phyloP scores from a whole-genome alignment of 2,329 filamentous ascomycete genomes.

The Elsinoe perseae region DNA sequence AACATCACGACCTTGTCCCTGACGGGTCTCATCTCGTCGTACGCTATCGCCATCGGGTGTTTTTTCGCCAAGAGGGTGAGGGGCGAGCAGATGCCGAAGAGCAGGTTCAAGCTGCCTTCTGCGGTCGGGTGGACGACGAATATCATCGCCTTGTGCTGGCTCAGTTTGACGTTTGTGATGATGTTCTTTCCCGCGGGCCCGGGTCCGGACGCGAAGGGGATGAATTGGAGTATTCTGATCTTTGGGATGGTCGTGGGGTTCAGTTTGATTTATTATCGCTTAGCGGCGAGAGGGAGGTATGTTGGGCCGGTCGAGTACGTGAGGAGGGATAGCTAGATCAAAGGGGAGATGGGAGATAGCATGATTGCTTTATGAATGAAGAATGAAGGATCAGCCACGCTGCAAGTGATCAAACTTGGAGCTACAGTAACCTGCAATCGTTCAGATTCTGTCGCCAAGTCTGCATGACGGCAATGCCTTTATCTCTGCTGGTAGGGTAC shows the following conservation, averaged over 20 bases:
- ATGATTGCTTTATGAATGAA: too few species aligned
- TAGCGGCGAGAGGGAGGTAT: background rate
- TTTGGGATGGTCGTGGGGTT: constrained; percentile 20
- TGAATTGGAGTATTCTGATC: constrained; percentile 27
- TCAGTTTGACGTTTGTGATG: constrained; percentile 16
- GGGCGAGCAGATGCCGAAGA: constrained; percentile 17
- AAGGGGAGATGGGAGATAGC: too few species aligned
- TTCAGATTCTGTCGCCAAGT: background rate
- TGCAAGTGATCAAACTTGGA: too few species aligned
- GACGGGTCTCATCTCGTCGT: constrained; percentile 18
- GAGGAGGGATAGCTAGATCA: constrained; percentile 13
- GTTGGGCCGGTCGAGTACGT: constrained; percentile 15
- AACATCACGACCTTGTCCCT: constrained; percentile 19
- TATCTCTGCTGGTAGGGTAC: background rate
- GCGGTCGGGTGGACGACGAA: constrained; percentile 10
- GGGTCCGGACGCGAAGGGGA: constrained; percentile 21
- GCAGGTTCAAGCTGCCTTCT: constrained; percentile 19
- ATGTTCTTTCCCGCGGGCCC: constrained; percentile 18
- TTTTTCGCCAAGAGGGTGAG: constrained; percentile 18
- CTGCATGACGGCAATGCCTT: background rate
- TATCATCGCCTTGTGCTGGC: constrained; percentile 14
- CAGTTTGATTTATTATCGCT: constrained; percentile 18
- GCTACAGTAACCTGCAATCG: background rate
- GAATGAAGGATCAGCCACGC: too few species aligned
- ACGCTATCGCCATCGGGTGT: constrained; percentile 19